phyloP scores from a whole-genome alignment of 805 yeast species.

The Barnettozyma pratensis region DNA sequence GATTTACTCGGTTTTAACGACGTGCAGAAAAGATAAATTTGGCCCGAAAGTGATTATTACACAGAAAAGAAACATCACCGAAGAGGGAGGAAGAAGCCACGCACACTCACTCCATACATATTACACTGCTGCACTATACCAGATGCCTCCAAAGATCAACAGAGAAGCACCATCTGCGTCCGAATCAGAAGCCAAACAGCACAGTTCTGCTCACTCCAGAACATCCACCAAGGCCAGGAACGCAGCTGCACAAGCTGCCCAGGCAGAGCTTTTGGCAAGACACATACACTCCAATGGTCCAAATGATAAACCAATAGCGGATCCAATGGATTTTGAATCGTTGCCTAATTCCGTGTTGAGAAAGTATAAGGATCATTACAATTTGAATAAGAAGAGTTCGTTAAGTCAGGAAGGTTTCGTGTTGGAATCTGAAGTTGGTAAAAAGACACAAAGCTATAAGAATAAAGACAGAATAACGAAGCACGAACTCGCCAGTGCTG shows the following conservation, averaged over 20 bases:
- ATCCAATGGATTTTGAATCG: slow-evolving; percentile 65
- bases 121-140: too few relatives aligned
- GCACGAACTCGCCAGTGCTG: slow-evolving; percentile 51
- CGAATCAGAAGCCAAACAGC: slow-evolving; percentile 18
- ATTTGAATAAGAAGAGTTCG: slow-evolving; percentile 52
- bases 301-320: slow-evolving; percentile 41
- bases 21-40: too few relatives aligned
- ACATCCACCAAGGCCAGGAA: slow-evolving; percentile 55
- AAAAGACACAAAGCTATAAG: slow-evolving; percentile 47
- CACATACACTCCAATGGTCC: slow-evolving; percentile 77
- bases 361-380: slow-evolving; percentile 59
- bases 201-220: slow-evolving; percentile 23
- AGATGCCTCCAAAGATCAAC: slow-evolving; percentile 24
- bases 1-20: too few relatives aligned
- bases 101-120: background rate
- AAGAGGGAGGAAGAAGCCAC: background rate
- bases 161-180: slow-evolving; percentile 24
- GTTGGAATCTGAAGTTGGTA: slow-evolving; percentile 67
- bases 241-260: slow-evolving; percentile 61
- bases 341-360: slow-evolving; percentile 62
- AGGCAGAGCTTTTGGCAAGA: slow-evolving; percentile 59
- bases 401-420: slow-evolving; percentile 65
- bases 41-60: too few relatives aligned
- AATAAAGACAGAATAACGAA: slow-evolving; percentile 45
- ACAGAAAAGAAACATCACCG: background rate